Evolutionary conservation across 441 rosid genomes (phyloP).

Genomic region (Populus hybrid): DNA sequence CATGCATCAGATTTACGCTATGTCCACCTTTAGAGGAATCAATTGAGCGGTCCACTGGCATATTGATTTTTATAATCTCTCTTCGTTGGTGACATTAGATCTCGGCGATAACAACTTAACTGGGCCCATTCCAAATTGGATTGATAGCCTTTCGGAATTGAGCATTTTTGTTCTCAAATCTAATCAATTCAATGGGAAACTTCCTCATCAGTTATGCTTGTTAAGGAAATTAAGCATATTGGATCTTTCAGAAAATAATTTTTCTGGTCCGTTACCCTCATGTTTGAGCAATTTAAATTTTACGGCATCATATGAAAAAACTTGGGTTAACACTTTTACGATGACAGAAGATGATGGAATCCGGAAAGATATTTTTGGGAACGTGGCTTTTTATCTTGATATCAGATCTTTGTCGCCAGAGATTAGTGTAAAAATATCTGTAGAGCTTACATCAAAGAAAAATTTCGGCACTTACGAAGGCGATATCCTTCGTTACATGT

Average conservation of each 20-base stretch:
- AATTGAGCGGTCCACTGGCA: too few species aligned
- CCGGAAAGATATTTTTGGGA: too few species aligned
- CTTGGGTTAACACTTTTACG: too few species aligned
- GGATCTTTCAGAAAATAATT: conserved; percentile 24
- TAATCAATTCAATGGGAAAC: neutral
- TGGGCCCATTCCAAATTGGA: conserved; percentile 20
- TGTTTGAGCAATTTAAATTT: conserved; percentile 17
- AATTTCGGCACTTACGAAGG: neutral
- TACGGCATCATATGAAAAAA: neutral
- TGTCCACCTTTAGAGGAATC: too few species aligned
- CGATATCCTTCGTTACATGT: conserved; percentile 7
- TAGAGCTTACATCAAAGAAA: conserved; percentile 1
- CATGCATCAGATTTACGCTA: too few species aligned
- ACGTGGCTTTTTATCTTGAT: too few species aligned
- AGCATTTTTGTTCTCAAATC: conserved; percentile 8
- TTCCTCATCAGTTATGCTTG: conserved; percentile 10
- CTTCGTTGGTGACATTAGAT: conserved; percentile 9
- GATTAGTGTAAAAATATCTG: neutral
- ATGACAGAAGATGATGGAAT: too few species aligned
- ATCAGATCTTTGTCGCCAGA: too few species aligned
- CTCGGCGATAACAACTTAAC: conserved; percentile 17
- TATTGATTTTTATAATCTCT: neutral
- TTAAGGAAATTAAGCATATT: conserved; percentile 10
- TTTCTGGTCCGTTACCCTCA: conserved; percentile 19
- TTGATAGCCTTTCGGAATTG: conserved; percentile 10